phyloP scores from a whole-genome alignment of 2,329 filamentous ascomycete species.

The Meredithiella fracta region DNA sequence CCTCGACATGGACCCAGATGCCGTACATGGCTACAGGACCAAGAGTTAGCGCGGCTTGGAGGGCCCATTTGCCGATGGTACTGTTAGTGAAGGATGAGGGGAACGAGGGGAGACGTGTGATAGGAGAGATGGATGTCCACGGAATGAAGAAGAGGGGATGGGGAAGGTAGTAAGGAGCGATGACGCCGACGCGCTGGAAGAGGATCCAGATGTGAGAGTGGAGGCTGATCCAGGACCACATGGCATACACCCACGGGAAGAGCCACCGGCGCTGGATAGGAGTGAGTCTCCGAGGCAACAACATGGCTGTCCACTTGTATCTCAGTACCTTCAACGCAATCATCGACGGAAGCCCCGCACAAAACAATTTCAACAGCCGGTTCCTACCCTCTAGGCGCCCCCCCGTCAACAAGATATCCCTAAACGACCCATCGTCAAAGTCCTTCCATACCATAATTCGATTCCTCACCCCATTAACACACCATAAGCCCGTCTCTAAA shows the following conservation, averaged over 20 bases:
- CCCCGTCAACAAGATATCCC: conserved; percentile 24
- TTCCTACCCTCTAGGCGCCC: conserved; percentile 21
- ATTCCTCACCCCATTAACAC: conserved; percentile 35
- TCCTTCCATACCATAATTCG: conserved; percentile 31
- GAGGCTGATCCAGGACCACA: conserved; percentile 12
- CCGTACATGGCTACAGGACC: conserved; percentile 33
- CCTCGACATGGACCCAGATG: conserved; percentile 23
- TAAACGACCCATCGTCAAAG: conserved; percentile 33
- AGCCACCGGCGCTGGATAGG: background rate
- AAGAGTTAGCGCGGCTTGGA: conserved; percentile 25
- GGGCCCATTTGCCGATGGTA: conserved; percentile 29
- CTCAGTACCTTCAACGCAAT: conserved; percentile 18
- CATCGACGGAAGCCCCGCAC: conserved; percentile 27
- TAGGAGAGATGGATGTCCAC: conserved; percentile 34
- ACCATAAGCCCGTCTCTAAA: conserved; percentile 32
- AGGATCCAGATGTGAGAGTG: conserved; percentile 37
- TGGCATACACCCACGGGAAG: conserved; percentile 6
- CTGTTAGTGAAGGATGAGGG: conserved; percentile 23
- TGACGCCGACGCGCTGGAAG: conserved; percentile 34
- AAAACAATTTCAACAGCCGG: conserved; percentile 21
- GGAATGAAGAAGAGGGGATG: conserved; percentile 35
- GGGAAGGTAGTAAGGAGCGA: conserved; percentile 28
- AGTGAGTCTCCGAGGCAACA: conserved; percentile 1
- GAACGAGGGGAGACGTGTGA: conserved; percentile 29
- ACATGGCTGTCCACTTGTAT: conserved; percentile 7